Percentiles rank a stretch among this genome's conserved stretches.
phyloP scores from a whole-genome alignment of 75 land plant genomes.

The Pinus tabuliformis region DNA sequence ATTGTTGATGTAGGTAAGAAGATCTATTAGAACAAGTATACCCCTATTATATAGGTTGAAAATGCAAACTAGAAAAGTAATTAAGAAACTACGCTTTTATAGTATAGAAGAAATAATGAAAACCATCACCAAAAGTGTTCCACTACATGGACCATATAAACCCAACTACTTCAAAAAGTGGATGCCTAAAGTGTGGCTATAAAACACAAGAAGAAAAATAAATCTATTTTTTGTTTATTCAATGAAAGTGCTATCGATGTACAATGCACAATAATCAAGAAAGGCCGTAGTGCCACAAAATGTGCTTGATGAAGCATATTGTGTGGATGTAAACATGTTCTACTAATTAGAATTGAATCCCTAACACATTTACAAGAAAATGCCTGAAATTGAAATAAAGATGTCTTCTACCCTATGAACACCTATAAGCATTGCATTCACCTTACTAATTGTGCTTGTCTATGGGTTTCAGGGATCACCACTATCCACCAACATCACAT shows the following conservation, averaged over 20 bases:
- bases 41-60: too few relatives aligned
- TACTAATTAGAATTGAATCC: constrained; percentile 6
- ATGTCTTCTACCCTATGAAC: constrained; percentile 81
- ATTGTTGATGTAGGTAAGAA: too few relatives aligned
- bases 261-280: neutral
- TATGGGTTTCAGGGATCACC: constrained; percentile 94
- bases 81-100: constrained; percentile 11
- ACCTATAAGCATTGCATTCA: constrained; percentile 63
- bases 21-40: too few relatives aligned
- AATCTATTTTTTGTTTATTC: neutral
- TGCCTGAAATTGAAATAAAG: constrained; percentile 70
- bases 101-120: constrained; percentile 92
- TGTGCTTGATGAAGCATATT: too few relatives aligned
- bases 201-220: constrained; percentile 4
- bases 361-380: too few relatives aligned
- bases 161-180: constrained; percentile 54
- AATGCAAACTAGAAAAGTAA: too few relatives aligned
- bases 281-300: constrained; percentile 56
- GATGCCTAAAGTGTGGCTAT: constrained; percentile 96
- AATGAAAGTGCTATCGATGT: neutral
- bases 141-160: constrained; percentile 85
- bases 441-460: constrained; percentile 47
- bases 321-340: too few relatives aligned
- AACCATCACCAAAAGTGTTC: constrained; percentile 85
- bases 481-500: constrained; percentile 91